A percentile compares a stretch with the other conserved stretches of the same genome.
phyloP scores from a whole-genome alignment of 2,329 filamentous ascomycete genomes.

The Fusarium compactum region DNA sequence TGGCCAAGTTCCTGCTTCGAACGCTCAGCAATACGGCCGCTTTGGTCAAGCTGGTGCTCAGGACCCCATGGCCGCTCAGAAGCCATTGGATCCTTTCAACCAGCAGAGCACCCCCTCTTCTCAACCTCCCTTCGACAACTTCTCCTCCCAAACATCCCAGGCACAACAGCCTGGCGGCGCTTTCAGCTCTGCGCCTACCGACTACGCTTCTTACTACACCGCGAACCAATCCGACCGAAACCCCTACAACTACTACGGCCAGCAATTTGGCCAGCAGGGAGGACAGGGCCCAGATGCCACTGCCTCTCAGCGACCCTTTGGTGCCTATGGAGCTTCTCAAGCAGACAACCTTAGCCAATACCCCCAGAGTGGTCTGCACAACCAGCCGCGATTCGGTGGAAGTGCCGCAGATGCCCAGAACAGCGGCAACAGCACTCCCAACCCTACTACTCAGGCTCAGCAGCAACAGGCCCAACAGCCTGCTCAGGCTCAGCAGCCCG shows the following conservation, averaged over 20 bases:
- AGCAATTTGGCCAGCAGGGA: conserved; percentile 68
- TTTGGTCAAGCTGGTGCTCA: conserved; percentile 73
- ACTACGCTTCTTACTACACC: conserved; percentile 89
- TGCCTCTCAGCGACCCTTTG: conserved; percentile 77
- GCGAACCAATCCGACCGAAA: conserved; percentile 78
- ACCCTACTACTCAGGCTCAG: conserved; percentile 74
- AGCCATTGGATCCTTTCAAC: conserved; percentile 88
- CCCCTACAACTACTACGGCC: conserved; percentile 83
- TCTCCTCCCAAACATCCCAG: conserved; percentile 70
- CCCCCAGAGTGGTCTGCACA: conserved; percentile 75
- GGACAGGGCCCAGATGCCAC: conserved; percentile 78
- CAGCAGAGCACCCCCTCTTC: conserved; percentile 72
- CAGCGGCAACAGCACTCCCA: conserved; percentile 91
- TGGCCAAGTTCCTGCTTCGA: conserved; percentile 65
- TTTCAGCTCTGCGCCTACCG: conserved; percentile 79
- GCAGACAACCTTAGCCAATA: conserved; percentile 76
- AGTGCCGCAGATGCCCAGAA: conserved; percentile 76
- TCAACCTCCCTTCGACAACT: conserved; percentile 71
- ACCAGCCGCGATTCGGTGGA: conserved; percentile 69
- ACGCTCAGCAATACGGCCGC: conserved; percentile 76
- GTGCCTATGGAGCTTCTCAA: conserved; percentile 77
- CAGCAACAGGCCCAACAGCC: conserved; percentile 58
- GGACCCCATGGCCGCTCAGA: conserved; percentile 73
- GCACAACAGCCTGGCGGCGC: conserved; percentile 71
- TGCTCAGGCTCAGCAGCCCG: conserved; percentile 60